These are phyloP conservation scores for Alternaria sp. DNA, from an alignment of 2,329 filamentous ascomycete species.

Conservation along the genomic window DNA sequence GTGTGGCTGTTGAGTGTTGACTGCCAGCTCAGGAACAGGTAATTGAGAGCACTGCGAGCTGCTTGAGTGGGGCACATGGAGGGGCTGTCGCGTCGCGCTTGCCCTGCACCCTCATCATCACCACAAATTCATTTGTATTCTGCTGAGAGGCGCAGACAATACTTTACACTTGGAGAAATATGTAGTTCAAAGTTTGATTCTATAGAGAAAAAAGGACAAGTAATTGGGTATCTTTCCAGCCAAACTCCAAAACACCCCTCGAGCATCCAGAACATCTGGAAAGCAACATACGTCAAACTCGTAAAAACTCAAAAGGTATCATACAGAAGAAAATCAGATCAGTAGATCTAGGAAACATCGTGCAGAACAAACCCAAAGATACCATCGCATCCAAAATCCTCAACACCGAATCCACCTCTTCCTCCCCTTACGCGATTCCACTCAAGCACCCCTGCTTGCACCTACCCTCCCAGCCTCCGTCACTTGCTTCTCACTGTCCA, in stretches of 20 bases:
- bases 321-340: neutral
- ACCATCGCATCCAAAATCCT: neutral
- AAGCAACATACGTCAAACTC: neutral
- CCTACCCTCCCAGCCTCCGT: neutral
- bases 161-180: too few species aligned
- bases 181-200: too few species aligned
- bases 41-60: constrained; percentile 18
- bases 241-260: neutral
- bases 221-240: neutral
- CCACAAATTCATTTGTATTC: neutral
- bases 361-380: neutral
- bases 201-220: neutral
- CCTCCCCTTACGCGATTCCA: neutral
- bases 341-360: neutral
- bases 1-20: constrained; percentile 20
- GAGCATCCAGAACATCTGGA: neutral
- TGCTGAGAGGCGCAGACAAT: neutral
- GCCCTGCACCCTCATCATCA: constrained; percentile 6
- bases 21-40: constrained; percentile 18
- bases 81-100: constrained; percentile 3
- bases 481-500: neutral
- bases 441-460: neutral
- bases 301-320: neutral
- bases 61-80: constrained; percentile 20
- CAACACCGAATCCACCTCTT: neutral